Base-by-base conservation (phyloP, 768 basidiomycete species). In the Amanita pseudoporphyria region DNA sequence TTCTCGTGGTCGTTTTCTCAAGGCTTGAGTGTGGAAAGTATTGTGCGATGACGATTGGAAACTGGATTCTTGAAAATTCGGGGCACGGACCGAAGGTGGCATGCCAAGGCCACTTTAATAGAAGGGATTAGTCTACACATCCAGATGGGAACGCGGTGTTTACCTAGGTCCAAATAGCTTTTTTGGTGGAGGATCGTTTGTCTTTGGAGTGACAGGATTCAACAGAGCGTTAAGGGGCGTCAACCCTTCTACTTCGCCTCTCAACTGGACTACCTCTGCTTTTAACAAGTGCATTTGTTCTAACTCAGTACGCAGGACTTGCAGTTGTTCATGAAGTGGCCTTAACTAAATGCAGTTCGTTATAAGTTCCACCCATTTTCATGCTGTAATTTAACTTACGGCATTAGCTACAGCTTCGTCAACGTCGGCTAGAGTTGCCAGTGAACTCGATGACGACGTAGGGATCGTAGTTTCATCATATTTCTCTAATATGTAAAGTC, bases 311-410 rank as follows among this genome's bases (percentile, higher is more conserved):
- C 71, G 73, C 45, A 79, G 65, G 3, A 65, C 61, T 49, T 72
- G 64, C 18, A 79, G 58, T 56, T 78, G 78, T 44, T 71, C 69
- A 47, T 74, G 69, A 12, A 83, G 58, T 14, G 81, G 79, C 32
- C 67, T 70, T 49, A 79, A 55, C 78, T 49, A 49, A 57, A 33
- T 40, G 26, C 36, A 13, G 13, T 6, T 51, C 16, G 22, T 30
- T n/a, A 30, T 33, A 30, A 33, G 39, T 24, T 22, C 30, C n/a
- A 47, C 36, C 10, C 31, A 16, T 35, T 22, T 32, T 9, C 19
- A 7, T 3, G 14, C 14, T n/a, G 14, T 16, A 13, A 9, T 9
- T 9, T 19, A 35, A 58, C 58, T 56, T 51, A 71, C 69, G n/a
- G 68, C 66, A 38, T 66, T 62, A 10, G 62, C 63, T 48, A 71